Base-by-base conservation (phyloP, 2,329 filamentous ascomycete genomes). In the Colletotrichum truncatum region DNA sequence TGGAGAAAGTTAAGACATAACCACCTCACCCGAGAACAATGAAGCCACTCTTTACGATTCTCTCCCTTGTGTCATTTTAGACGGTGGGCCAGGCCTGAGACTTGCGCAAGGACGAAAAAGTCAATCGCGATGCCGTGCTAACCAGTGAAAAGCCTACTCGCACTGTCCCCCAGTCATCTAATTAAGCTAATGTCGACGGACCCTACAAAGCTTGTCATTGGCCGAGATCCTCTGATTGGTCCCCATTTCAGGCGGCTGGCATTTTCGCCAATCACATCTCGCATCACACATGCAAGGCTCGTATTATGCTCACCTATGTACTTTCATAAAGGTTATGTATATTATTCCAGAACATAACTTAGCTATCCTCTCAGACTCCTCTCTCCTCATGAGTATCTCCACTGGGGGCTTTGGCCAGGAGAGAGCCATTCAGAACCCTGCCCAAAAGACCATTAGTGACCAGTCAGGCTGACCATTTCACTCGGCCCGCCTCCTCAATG, bases 151-250 rank as follows among this genome's bases (percentile, higher is more conserved):
- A 55, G 12, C 46, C 32, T 16, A 43, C 36, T 61, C 55, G 48
- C 56, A 61, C 48, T 30, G 39, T 21, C 41, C 18, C 39, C 56
- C 21, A 16, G 62, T 64, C 39, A 51, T 43, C 28, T 49, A 39
- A 56, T 55, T 51, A 66, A 63, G 57, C 63, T 66, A 63, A 63
- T 66, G 26, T 66, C 23, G 43, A 63, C 56, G 63, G 57, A 36
- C 45, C 58, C 49, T 30, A 16, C 21, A 66, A 66, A 66, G 63
- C 63, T 63, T 66, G 30, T 62, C 49, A 66, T 66, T 66, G 63
- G 63, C 62, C 62, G 48, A 61, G 56, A 16, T 28, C 21, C 28
- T 41, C 45, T 56, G 49, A 28, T 28, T 21, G 7, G 48, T 41
- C 23, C 43, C 49, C 9, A 26, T 51, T 26, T 25, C 49, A 28